phyloP scores from a whole-genome alignment of 169 alveolate genomes.

The Cryptosporidium meleagridis region DNA sequence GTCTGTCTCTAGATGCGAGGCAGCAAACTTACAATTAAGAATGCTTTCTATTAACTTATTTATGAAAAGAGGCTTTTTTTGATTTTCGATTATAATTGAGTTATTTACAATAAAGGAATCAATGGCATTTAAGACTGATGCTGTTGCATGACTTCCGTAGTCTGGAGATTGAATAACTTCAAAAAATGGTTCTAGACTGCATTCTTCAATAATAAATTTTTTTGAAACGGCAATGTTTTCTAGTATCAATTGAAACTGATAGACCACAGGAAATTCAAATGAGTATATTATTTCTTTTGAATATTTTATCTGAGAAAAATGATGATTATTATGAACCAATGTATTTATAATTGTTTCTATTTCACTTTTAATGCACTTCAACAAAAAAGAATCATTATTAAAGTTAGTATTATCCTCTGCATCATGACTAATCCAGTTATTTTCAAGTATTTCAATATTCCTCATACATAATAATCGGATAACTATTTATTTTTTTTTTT shows the following conservation, averaged over 20 bases:
- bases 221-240: conserved; percentile 17
- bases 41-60: conserved; percentile 21
- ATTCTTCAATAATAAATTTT: conserved; percentile 4
- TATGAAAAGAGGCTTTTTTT: neutral
- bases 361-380: conserved; percentile 46
- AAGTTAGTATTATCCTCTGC: neutral
- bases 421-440: conserved; percentile 3
- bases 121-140: conserved; percentile 53
- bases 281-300: conserved; percentile 17
- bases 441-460: conserved; percentile 21
- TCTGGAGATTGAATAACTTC: conserved; percentile 68
- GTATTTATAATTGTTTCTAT: conserved; percentile 16
- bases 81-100: neutral
- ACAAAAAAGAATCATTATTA: neutral
- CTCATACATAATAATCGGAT: conserved; percentile 57
- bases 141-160: conserved; percentile 55
- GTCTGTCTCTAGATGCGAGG: conserved; percentile 46
- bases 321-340: conserved; percentile 4
- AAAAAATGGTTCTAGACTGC: conserved; percentile 60
- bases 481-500: neutral
- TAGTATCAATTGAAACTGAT: conserved; percentile 34
- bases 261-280: conserved; percentile 17
- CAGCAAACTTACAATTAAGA: conserved; percentile 63
- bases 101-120: conserved; percentile 2
- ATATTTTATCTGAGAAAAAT: conserved; percentile 2